Evolutionary conservation across 768 basidiomycete genomes (phyloP).

Genomic region (Russula olivacea): DNA sequence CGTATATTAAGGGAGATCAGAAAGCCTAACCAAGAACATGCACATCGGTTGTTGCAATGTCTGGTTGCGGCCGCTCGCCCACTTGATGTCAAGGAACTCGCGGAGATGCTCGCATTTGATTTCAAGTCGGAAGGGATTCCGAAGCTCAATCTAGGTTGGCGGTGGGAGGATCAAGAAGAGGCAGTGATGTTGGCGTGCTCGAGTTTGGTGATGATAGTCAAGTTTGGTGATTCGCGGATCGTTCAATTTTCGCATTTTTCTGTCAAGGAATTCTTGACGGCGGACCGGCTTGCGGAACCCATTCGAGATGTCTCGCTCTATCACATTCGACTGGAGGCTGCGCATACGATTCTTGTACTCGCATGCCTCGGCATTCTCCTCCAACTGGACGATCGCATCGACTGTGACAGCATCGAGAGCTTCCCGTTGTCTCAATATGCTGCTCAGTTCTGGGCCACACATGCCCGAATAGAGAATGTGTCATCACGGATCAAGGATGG

Average conservation of each 20-base stretch:
- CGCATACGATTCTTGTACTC: not conserved
- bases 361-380: not conserved
- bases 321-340: not conserved
- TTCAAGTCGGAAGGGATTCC: not conserved
- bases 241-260: constrained; percentile 4
- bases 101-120: not conserved
- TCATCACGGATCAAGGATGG: not conserved
- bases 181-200: constrained; percentile 2
- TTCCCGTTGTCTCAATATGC: not conserved
- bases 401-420: not conserved
- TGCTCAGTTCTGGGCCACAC: not conserved
- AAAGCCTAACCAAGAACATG: not conserved
- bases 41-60: constrained; percentile 3
- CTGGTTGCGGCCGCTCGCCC: not conserved
- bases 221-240: not conserved
- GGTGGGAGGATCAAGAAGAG: not conserved
- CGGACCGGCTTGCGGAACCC: not conserved
- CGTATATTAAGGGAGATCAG: constrained; percentile 2
- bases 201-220: not conserved
- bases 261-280: not conserved
- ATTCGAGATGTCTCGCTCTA: not conserved
- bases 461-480: not conserved
- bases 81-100: not conserved
- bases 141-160: not conserved
- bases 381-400: not conserved